Evolutionary conservation across 2,329 filamentous ascomycete species (phyloP), one percentile per base, ranked within the genome.

Genomic region (Penicillium sp.): DNA sequence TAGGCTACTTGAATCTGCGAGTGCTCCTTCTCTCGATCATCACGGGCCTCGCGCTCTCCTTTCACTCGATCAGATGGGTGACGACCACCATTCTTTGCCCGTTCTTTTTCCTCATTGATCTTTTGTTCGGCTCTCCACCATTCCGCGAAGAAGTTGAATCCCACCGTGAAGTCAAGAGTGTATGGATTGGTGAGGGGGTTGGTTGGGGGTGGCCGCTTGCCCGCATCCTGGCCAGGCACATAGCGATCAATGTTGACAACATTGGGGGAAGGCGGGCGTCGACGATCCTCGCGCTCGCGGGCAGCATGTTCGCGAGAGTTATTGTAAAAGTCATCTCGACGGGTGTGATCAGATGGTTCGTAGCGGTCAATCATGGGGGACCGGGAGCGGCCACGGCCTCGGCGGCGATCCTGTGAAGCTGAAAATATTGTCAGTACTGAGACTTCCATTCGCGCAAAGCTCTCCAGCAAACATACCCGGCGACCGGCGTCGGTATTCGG

Each of bases 111-210:
- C 60, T 87, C 84, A 62, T 86, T 87, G 61, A 88, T 82, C 19
- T 79, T 74, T 68, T 88, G 84, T 64, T 88, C 85, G 2, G 79
- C 78, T 35, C 85, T 79, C 86, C 86, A 88, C 86, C 86, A 88
- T 70, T 88, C 86, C 1, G 85, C 84, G 61, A 87, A 88, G 77
- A 81, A 88, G 60, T 84, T 87, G 74, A 88, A 88, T 3, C 86
- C 86, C 37, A 87, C 86, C 69, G 88, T 86, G 43, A 83, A 87
- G 51, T 87, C 85, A 16, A 88, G 78, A n/a, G 78, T 78, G 67
- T 87, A 78, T 2, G 86, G 86, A 60, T 87, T 85, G 2, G 82
- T 80, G 3, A 88, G 74, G 2, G 84, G 84, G 61, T 88, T 88
- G 14, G 74, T 74, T 8, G 78, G 78, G 53, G 81, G 75, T 14